Conservation (phyloP, 768 basidiomycete genomes). For the Russula compacta region DNA sequence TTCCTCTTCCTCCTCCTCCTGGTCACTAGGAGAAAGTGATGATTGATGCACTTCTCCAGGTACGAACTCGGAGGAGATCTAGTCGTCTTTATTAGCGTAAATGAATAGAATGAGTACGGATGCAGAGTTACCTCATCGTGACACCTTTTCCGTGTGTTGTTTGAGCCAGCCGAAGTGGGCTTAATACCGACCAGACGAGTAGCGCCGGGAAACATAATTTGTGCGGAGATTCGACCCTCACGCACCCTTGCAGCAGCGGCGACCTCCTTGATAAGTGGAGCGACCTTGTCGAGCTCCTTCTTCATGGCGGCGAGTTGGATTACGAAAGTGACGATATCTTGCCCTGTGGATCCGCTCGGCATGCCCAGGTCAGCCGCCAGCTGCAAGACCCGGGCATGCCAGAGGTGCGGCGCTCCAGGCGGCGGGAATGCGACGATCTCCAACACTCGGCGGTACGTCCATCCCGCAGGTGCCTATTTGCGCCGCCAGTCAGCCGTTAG, state of each 20-base stretch:
- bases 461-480: background rate
- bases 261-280: background rate
- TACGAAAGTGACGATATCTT: background rate
- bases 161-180: background rate
- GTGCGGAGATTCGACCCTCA: background rate
- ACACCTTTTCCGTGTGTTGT: background rate
- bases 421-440: background rate
- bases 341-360: background rate
- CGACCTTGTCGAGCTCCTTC: background rate
- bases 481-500: background rate
- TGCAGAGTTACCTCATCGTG: background rate
- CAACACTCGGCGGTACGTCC: conserved; percentile 5
- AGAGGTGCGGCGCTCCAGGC: background rate
- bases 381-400: background rate
- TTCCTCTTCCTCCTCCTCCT: background rate
- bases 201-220: background rate
- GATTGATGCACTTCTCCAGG: background rate
- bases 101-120: background rate
- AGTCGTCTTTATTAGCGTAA: background rate
- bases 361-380: background rate
- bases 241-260: background rate
- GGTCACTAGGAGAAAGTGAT: background rate
- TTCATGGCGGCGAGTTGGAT: background rate
- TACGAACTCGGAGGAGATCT: background rate
- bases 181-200: background rate